Evolutionary conservation across 2,329 filamentous ascomycete genomes (phyloP), one percentile per base, ranked within the genome.

Genomic region (Diaporthe aspalathi): DNA sequence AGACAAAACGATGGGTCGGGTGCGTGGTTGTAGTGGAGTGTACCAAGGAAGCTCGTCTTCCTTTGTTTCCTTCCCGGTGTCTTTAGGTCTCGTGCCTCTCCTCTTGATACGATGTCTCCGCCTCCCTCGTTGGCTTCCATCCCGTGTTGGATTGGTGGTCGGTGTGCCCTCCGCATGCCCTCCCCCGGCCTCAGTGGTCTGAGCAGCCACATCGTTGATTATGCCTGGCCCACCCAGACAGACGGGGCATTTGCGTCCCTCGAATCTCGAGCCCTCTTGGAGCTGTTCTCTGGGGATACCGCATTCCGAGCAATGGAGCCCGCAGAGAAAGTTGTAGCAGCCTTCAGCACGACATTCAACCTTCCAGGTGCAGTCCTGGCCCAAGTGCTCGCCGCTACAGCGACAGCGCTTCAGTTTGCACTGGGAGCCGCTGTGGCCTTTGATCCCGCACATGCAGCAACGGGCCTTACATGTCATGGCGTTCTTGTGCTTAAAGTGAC

Each of bases 381-480:
- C 80, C 52, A 84, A 76, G 70, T 83, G 82, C 12, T 74, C 71
- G 14, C 70, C 74, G 20, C 82, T 81, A 74, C 81, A 84, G 5
- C 78, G 77, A 67, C 82, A 83, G 22, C 70, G 74, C 69, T 76
- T 77, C 40, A 80, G 66, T 27, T 78, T 75, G 71, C 82, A 83
- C 35, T 81, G 76, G 17, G 70, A 75, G n/a, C 81, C 81, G 32
- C 76, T 77, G 70, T 84, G 82, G 2, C 80, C 80, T 24, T 72
- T 74, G 4, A 79, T 68, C n/a, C 82, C 82, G 70, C 82, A 84
- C 82, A 84, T 83, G 72, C 82, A 83, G 73, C 82, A 84, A 22
- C 82, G 78, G 20, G 74, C 60, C 22, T 73, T 72, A 74, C 82
- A 84, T 3, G 76, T 75, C 77, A 84, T 83, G 53, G 81, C 82